Evolutionary conservation across 768 basidiomycete genomes (phyloP), one percentile per base, ranked within the genome.

Genomic region (Termitomyces sp.): DNA sequence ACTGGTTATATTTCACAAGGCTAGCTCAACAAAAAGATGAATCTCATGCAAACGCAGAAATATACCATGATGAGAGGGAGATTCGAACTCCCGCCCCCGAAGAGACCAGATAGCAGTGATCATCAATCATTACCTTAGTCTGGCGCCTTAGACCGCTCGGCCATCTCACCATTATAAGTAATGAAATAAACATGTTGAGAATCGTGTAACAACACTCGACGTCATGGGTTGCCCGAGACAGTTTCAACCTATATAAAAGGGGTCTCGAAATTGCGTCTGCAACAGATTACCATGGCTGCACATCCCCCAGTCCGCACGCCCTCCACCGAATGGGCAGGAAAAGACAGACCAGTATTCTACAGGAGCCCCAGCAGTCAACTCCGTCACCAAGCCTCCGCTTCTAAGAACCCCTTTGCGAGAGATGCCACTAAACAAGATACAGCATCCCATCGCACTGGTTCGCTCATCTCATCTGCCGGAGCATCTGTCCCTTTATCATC

Each of bases 81-180:
- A 64, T 60, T 64, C 63, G 63, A 64, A 64, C 63, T 60, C 63
- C 63, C 63, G 59, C 59, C 59, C 63, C 59, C 63, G 59, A 64
- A 60, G 63, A 64, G 63, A 64, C 63, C 59, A 63, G 63, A 60
- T 64, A 10, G n/a, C 43, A 20, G 17, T n/a, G 8, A 9, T 20
- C 20, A 20, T 20, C 20, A 20, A 20, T 20, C 20, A 20, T 20
- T 20, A 38, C 83, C 81, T 82, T 83, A 81, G 83, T 85, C 83
- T 85, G 83, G 82, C 84, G 84, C 84, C 84, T 86, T 85, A 81
- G 84, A 85, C 84, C 84, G 83, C 84, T 86, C 84, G 84, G 84
- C 84, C 84, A 86, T 85, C 84, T 84, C 81, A 74, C 77, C 77
- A 63, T 57, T 20, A 20, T 20, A 20, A 20, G 20, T 20, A 20